Conservation (phyloP, 345 rosid genomes). For the Mercurialis annua region DNA sequence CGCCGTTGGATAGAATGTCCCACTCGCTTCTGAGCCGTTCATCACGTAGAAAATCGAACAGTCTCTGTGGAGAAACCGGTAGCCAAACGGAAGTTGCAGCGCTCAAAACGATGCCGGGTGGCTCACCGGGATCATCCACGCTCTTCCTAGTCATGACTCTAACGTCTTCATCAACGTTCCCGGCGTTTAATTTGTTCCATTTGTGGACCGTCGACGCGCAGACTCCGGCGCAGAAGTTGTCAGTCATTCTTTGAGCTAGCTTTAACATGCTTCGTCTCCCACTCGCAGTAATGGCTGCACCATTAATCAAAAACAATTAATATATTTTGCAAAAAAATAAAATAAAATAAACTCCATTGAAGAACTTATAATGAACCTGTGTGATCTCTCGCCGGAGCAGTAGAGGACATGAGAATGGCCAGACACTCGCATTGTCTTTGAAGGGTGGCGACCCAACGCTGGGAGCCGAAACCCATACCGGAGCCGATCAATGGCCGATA, state of each 20-base stretch:
- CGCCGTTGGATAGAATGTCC: constrained; percentile 97
- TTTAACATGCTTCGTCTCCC: constrained; percentile 94
- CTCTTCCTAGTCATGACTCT: constrained; percentile 90
- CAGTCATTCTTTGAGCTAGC: constrained; percentile 90
- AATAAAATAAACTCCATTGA: no score
- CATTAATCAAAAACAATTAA: neutral
- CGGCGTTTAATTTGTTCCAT: constrained; percentile 75
- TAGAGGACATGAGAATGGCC: constrained; percentile 84
- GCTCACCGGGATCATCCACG: constrained; percentile 89
- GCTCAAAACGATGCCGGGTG: constrained; percentile 79
- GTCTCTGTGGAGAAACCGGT: constrained; percentile 65
- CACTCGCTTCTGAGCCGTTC: constrained; percentile 87
- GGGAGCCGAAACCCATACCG: constrained; percentile 90
- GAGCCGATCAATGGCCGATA: constrained; percentile 60
- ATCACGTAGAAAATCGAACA: constrained; percentile 79
- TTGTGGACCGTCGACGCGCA: constrained; percentile 82
- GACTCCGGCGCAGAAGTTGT: constrained; percentile 90
- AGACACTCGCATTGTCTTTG: constrained; percentile 94
- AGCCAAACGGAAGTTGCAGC: constrained; percentile 97
- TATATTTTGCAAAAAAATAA: no score
- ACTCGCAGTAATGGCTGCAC: constrained; percentile 47
- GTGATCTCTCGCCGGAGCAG: constrained; percentile 48
- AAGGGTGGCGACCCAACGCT: constrained; percentile 86
- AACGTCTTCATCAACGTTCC: constrained; percentile 75
- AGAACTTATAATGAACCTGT: constrained; percentile 33